A percentile compares a stretch with the other conserved stretches of the same genome.
phyloP scores from a whole-genome alignment of 768 basidiomycete genomes.

The Dendrothele bispora region DNA sequence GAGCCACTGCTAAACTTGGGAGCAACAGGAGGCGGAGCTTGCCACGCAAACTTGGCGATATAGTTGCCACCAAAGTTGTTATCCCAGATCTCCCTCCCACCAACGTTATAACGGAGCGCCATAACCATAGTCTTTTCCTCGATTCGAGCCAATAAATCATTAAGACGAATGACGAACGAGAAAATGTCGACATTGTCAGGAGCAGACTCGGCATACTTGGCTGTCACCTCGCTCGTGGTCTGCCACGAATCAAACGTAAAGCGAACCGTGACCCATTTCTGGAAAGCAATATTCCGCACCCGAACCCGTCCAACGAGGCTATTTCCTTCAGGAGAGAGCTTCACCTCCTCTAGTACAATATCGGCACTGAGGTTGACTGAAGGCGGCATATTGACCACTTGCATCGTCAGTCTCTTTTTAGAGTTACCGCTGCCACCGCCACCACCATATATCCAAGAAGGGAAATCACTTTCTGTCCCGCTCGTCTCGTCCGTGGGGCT shows the following conservation, averaged over 20 bases:
- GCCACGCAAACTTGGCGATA: slow-evolving; percentile 61
- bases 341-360: slow-evolving; percentile 54
- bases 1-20: slow-evolving; percentile 26
- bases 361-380: slow-evolving; percentile 37
- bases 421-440: slow-evolving; percentile 27
- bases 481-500: slow-evolving; percentile 84
- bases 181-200: slow-evolving; percentile 70
- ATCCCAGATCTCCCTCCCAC: slow-evolving; percentile 87
- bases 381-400: slow-evolving; percentile 66
- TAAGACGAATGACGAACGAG: slow-evolving; percentile 71
- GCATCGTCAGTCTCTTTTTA: slow-evolving; percentile 50
- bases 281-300: slow-evolving; percentile 83
- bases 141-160: slow-evolving; percentile 72
- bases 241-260: slow-evolving; percentile 97
- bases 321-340: slow-evolving; percentile 49
- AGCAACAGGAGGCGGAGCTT: slow-evolving; percentile 13
- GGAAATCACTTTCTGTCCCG: slow-evolving; percentile 78
- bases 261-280: slow-evolving; percentile 84
- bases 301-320: slow-evolving; percentile 72
- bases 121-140: slow-evolving; percentile 84
- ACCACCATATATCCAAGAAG: slow-evolving; percentile 60
- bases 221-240: slow-evolving; percentile 91
- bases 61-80: slow-evolving; percentile 85
- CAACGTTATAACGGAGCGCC: slow-evolving; percentile 71
- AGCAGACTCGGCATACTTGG: slow-evolving; percentile 55